Evolutionary conservation across 1,139 yeast species (phyloP), one percentile per base, ranked within the genome.

Genomic region (Suhomyces bribrorum): DNA sequence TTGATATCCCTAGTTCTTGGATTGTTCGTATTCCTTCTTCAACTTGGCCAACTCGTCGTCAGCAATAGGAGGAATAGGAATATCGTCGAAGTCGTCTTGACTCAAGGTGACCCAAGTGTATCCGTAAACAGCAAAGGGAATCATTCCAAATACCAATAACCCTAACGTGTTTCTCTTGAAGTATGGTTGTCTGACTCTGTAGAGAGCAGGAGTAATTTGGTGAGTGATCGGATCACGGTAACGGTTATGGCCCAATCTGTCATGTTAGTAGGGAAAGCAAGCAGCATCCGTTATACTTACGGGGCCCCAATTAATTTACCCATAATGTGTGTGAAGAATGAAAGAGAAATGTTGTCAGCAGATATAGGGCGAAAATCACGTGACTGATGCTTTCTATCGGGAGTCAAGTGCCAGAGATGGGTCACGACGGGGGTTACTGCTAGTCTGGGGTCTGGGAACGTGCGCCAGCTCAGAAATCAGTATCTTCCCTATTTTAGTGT

Each of bases 201-300:
- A 72, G 71, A 90, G 82, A 7, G 96, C 96, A 14, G 96, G 96
- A 2, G 96, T 86, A 89, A 89, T 89, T 59, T 86, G 86, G 66
- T 81, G 84, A 15, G 95, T 86, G 54, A 73, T 71, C 37, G 81
- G 85, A 63, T 86, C 87, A 57, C 86, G 84, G 62, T 87, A 88
- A 45, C 69, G 62, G 45, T 57, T 55, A 45, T 57, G 64, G 36
- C 59, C 58, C 46, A 56, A 57, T 46, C 62, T 57, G 30, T 9
- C 31, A 36, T 36, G 57, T 52, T 48, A 50, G 51, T 44, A 31
- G n/a, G 15, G 3, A 15, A 9, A 13, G 15, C 9, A 8, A 17
- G 6, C 12, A 3, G 14, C 14, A 14, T 9, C 17, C 16, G 15
- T n/a, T 4, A 22, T 44, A 65, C 72, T 42, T 65, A 66, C 72